Conservation (phyloP, 805 yeast species). For the Barnettozyma wickerhamii region DNA sequence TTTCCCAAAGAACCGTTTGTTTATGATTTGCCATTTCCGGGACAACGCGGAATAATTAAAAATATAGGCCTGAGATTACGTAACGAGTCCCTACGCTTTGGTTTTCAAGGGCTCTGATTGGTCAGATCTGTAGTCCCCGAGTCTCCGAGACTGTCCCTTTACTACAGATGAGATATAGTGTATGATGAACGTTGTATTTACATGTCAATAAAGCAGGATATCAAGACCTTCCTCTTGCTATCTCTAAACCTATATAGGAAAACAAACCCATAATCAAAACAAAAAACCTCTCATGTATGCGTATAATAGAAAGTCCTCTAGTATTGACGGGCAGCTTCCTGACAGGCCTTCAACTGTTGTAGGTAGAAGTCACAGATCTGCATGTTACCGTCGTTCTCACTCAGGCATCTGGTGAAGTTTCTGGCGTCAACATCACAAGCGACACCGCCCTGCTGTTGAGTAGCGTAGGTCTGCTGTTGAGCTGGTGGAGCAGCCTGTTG, state of each 20-base stretch:
- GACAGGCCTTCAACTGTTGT: conserved; percentile 97
- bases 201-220: too few species aligned
- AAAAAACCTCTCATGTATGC: not conserved
- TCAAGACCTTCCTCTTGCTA: too few species aligned
- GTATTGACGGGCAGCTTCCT: conserved; percentile 84
- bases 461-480: conserved; percentile 32
- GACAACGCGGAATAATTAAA: too few species aligned
- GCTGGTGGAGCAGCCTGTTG: conserved; percentile 35
- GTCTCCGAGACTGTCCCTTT: not conserved
- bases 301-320: conserved; percentile 28
- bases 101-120: not conserved
- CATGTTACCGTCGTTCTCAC: conserved; percentile 92
- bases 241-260: too few species aligned
- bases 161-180: too few species aligned
- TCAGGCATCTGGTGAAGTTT: conserved; percentile 91
- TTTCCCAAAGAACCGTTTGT: not conserved
- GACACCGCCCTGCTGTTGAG: conserved; percentile 38
- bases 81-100: not conserved
- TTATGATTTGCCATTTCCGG: not conserved
- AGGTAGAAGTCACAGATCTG: conserved; percentile 95
- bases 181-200: too few species aligned
- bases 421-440: conserved; percentile 92
- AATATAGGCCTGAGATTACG: not conserved
- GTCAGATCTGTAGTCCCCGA: not conserved
- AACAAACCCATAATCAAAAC: not conserved